phyloP scores from a whole-genome alignment of 2,329 filamentous ascomycete species.

The Phyllosticta ampelicida region DNA sequence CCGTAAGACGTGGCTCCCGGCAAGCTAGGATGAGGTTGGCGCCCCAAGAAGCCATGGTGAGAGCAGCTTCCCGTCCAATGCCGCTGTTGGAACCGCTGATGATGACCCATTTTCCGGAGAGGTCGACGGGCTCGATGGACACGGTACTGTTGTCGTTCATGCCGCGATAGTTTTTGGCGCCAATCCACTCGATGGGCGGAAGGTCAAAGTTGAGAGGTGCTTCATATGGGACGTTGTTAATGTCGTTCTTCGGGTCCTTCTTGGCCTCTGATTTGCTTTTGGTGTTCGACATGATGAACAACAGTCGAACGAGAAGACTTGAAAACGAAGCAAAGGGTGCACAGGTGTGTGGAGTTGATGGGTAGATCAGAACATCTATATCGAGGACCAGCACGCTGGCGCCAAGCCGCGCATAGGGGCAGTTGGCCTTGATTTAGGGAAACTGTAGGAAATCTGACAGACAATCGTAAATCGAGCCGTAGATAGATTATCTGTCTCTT shows the following conservation, averaged over 20 bases:
- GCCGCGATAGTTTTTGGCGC: slow-evolving; percentile 8
- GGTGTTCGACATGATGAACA: not conserved
- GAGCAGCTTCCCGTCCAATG: slow-evolving; percentile 19
- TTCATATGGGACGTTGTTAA: slow-evolving; percentile 10
- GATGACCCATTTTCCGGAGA: slow-evolving; percentile 13
- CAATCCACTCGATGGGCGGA: slow-evolving; percentile 4
- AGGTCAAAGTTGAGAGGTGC: slow-evolving; percentile 8
- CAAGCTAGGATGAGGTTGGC: slow-evolving; percentile 20
- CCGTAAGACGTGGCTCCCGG: slow-evolving; percentile 15
- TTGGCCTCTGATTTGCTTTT: not conserved
- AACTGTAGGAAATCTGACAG: not conserved
- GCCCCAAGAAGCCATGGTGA: slow-evolving; percentile 17
- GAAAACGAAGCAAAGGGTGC: not conserved
- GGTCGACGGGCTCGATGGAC: slow-evolving; percentile 7
- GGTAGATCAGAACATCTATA: not conserved
- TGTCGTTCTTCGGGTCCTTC: not conserved
- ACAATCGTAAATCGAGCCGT: not conserved
- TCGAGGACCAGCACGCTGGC: not conserved
- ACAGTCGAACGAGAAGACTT: not conserved
- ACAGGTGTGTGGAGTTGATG: not conserved
- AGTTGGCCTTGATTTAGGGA: not conserved
- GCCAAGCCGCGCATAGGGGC: not conserved
- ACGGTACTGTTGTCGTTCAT: not conserved
- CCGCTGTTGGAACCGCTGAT: slow-evolving; percentile 18
- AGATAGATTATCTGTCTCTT: not conserved